Percentiles rank a stretch among this genome's conserved stretches.
phyloP scores from a whole-genome alignment of 345 rosid species.

The Pugionium cornutum region DNA sequence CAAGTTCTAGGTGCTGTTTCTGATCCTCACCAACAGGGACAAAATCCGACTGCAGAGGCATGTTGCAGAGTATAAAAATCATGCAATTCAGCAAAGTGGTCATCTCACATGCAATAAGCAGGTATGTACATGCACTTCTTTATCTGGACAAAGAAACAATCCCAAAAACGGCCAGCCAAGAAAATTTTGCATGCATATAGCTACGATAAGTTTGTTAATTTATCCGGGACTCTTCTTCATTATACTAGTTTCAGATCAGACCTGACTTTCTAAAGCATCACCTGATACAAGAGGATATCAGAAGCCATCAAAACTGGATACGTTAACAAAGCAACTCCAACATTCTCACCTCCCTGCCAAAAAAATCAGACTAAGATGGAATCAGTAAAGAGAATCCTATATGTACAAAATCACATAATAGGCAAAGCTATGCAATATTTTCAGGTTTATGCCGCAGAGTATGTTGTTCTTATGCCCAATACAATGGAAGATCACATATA shows the following conservation, averaged over 20 bases:
- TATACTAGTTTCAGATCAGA: neutral
- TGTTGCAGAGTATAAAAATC: constrained; percentile 50
- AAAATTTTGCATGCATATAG: neutral
- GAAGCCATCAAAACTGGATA: constrained; percentile 93
- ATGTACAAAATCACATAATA: constrained; percentile 5
- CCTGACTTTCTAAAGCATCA: constrained; percentile 34
- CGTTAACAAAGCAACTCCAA: constrained; percentile 72
- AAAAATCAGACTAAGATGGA: constrained; percentile 4
- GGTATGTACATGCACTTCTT: constrained; percentile 14
- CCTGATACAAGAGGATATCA: constrained; percentile 92
- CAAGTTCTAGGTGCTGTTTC: constrained; percentile 93
- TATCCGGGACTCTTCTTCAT: constrained; percentile 1
- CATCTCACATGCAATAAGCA: constrained; percentile 25
- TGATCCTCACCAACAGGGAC: constrained; percentile 98
- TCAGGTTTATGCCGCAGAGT: too few species aligned
- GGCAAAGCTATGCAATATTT: too few species aligned
- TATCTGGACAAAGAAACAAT: neutral
- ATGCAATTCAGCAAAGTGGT: constrained; percentile 34
- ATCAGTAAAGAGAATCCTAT: constrained; percentile 9
- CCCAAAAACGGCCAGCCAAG: neutral
- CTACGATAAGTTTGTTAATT: neutral
- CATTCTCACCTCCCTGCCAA: constrained; percentile 85
- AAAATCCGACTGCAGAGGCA: constrained; percentile 75
- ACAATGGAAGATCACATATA: too few species aligned
- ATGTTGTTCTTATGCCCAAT: too few species aligned